Evolutionary conservation across 2,329 filamentous ascomycete genomes (phyloP).

Genomic region (Aspergillus pseudoterreus): DNA sequence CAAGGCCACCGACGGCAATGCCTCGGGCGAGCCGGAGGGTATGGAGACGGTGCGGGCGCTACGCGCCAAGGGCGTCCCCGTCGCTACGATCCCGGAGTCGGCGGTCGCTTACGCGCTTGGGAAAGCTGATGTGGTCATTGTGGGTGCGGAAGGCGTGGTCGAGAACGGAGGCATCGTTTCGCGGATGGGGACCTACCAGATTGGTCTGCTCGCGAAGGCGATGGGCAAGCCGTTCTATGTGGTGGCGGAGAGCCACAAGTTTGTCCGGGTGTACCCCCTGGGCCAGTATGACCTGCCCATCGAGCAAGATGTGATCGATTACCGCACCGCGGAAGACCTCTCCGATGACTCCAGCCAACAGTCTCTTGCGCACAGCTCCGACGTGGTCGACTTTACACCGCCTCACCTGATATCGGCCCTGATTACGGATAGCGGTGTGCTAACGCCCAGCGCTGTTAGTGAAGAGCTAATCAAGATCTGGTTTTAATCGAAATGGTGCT

Average conservation of each 20-base stretch:
- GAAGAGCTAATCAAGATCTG: conserved; percentile 64
- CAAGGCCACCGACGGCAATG: conserved; percentile 13
- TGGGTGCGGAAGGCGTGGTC: conserved; percentile 77
- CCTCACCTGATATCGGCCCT: conserved; percentile 61
- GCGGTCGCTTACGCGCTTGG: conserved; percentile 76
- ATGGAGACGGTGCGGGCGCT: conserved; percentile 68
- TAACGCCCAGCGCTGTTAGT: conserved; percentile 62
- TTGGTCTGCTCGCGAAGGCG: conserved; percentile 73
- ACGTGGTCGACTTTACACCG: conserved; percentile 50
- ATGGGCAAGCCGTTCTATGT: conserved; percentile 80
- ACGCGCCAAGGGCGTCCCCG: conserved; percentile 70
- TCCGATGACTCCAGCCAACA: conserved; percentile 45
- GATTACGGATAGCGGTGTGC: conserved; percentile 62
- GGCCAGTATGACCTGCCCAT: conserved; percentile 78
- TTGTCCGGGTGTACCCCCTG: conserved; percentile 80
- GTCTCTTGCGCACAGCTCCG: conserved; percentile 23
- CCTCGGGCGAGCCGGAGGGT: conserved; percentile 55
- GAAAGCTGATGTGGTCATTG: conserved; percentile 66
- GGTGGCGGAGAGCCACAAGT: conserved; percentile 94
- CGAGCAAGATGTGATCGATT: conserved; percentile 72
- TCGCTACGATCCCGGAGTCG: conserved; percentile 73
- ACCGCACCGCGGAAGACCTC: conserved; percentile 56
- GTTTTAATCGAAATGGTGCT: conserved; percentile 6
- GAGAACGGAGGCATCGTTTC: conserved; percentile 93
- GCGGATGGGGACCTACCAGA: conserved; percentile 79